Evolutionary conservation across 345 rosid species (phyloP), one percentile per base, ranked within the genome.

Genomic region (Salix arbutifolia): DNA sequence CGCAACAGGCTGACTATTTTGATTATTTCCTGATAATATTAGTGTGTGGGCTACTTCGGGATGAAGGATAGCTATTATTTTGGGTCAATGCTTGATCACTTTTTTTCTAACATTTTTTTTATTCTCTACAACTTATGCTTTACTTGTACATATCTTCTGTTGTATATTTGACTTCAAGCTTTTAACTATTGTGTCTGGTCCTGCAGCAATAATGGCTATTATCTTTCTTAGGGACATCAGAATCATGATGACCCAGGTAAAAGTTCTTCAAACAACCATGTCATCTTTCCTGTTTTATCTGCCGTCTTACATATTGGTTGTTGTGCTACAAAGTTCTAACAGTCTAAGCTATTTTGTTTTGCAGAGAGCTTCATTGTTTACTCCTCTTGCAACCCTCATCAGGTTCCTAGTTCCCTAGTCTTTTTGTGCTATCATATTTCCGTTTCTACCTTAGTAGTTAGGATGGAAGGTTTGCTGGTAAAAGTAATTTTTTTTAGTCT

Each of bases 151-250:
- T 65, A 4, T 69, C 37, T 64, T 35, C 35, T 48, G 11, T 38
- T 4, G 16, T 38, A 33, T 25, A 28, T 74, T 78, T 23, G 26
- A 61, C 17, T 62, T 64, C 0, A 23, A n/a, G 50, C 16, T 69
- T 33, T 62, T 72, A 61, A 81, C n/a, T 71, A 58, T 62, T 64
- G 74, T 83, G 37, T 75, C 65, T 81, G 69, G 66, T 58, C 75
- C 79, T 83, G 88, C 92, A 93, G 99, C 88, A 40, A 89, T 96
- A 50, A 89, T 93, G 31, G 83, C 89, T 50, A 31, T 93, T 70
- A 66, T 96, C 80, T 89, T 90, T 79, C 80, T 93, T 25, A 87
- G 97, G 85, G 97, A 91, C 85, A 74, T 86, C 60, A 46, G 82
- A 76, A 48, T 83, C 73, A 83, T 91, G 60, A 76, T 74, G 82